phyloP scores from a whole-genome alignment of 805 yeast species.

The Metschnikowia cubensis region DNA sequence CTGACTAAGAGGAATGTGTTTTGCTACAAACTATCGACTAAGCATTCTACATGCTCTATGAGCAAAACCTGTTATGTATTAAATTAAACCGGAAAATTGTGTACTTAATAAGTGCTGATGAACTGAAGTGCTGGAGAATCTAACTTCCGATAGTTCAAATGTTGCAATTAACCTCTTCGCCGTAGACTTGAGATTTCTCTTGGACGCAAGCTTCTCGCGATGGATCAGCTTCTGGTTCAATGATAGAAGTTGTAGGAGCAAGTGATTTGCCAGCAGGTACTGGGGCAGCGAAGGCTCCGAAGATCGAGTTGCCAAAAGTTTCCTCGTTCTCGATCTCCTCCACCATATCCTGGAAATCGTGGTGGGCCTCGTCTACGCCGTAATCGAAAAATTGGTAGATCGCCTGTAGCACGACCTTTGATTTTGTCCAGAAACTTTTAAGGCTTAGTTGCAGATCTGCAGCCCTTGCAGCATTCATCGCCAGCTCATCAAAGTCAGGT shows the following conservation, averaged over 20 bases:
- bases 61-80: neutral
- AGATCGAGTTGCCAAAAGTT: neutral
- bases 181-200: neutral
- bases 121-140: neutral
- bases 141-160: neutral
- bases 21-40: no score
- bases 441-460: slow-evolving; percentile 5
- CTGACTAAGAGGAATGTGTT: no score
- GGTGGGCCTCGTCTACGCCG: slow-evolving; percentile 28
- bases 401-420: slow-evolving; percentile 21
- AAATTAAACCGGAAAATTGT: neutral
- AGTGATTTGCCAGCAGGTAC: neutral
- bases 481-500: slow-evolving; percentile 43
- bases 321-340: slow-evolving; percentile 3
- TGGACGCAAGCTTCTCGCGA: neutral
- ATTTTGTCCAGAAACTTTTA: neutral
- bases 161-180: slow-evolving; percentile 3
- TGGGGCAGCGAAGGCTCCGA: slow-evolving; percentile 2
- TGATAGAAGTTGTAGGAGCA: neutral
- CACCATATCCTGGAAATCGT: slow-evolving; percentile 10
- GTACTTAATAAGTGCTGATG: neutral
- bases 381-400: slow-evolving; percentile 41
- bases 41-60: no score
- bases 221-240: neutral
- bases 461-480: slow-evolving; percentile 11